These are phyloP conservation scores for Apocynum venetum DNA, from an alignment of 257 asterid species.

Conservation along the genomic window DNA sequence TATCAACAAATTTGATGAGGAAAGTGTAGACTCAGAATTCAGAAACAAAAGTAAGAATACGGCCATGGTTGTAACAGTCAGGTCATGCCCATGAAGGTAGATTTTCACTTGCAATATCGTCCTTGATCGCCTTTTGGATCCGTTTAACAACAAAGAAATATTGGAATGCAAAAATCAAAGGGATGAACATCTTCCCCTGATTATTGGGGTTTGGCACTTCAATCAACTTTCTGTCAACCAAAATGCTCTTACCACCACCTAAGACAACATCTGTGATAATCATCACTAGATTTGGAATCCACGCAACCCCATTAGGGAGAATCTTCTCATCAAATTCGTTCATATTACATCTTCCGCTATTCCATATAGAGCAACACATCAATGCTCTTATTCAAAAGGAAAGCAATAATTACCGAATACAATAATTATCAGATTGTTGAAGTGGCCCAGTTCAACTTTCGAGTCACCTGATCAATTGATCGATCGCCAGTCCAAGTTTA, in stretches of 20 bases:
- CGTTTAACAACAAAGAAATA: conserved; percentile 62
- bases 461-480: too few species aligned
- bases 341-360: not conserved
- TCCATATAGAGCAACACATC: too few species aligned
- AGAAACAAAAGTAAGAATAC: not conserved
- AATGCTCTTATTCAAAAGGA: too few species aligned
- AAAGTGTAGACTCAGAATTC: not conserved
- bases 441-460: too few species aligned
- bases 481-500: too few species aligned
- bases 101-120: conserved; percentile 50
- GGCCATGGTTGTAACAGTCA: not conserved
- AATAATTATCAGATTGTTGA: too few species aligned
- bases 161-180: conserved; percentile 67
- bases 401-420: too few species aligned
- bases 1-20: not conserved
- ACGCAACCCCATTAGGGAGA: conserved; percentile 72
- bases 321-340: conserved; percentile 35
- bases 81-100: conserved; percentile 53
- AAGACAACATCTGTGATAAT: conserved; percentile 55
- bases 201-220: conserved; percentile 87
- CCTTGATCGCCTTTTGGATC: conserved; percentile 55
- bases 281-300: conserved; percentile 80
- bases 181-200: conserved; percentile 68
- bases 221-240: conserved; percentile 72
- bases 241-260: conserved; percentile 58